Evolutionary conservation across 2,329 filamentous ascomycete genomes (phyloP), one percentile per base, ranked within the genome.

Genomic region (Colletotrichum sp.): DNA sequence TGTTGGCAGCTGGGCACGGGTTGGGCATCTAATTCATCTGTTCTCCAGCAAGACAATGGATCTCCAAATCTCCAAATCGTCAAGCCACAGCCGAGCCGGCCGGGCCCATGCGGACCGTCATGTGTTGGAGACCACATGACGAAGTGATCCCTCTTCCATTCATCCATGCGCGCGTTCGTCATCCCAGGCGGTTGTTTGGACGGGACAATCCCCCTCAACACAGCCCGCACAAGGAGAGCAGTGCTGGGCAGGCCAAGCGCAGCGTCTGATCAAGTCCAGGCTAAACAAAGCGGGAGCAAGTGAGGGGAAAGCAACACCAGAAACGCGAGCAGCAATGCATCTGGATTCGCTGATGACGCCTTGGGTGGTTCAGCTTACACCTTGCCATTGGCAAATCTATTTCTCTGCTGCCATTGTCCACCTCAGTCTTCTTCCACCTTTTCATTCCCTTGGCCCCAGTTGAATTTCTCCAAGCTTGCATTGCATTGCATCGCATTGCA

Each of bases 121-220:
- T 66, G 64, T 69, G 73, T 36, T 71, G 34, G 39, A 36, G 57
- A 34, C 24, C 74, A 69, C 74, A 76, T 74, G 74, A 74, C 70
- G 65, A 60, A 28, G 13, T 21, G 8, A 76, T 73, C 44, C 64
- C 16, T 59, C 60, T 34, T 66, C 65, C 70, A 59, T 55, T 18
- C 59, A 73, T 65, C 32, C 70, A 76, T 72, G 57, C 69, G n/a
- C 55, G 39, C 57, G 24, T 62, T 64, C 52, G 30, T 65, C 60
- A 12, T 65, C 30, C 67, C 55, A 62, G 16, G 32, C 64, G 59
- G n/a, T 72, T 60, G 52, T 69, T 34, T 49, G 63, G 70, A 59
- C 49, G 24, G 32, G 16, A 64, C 36, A 64, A 69, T 57, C 39
- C 55, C 55, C 55, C 57, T 49, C 49, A 24, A 26, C 62, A 18